phyloP scores from a whole-genome alignment of 257 asterid species.

The Gynochthodes officinalis region DNA sequence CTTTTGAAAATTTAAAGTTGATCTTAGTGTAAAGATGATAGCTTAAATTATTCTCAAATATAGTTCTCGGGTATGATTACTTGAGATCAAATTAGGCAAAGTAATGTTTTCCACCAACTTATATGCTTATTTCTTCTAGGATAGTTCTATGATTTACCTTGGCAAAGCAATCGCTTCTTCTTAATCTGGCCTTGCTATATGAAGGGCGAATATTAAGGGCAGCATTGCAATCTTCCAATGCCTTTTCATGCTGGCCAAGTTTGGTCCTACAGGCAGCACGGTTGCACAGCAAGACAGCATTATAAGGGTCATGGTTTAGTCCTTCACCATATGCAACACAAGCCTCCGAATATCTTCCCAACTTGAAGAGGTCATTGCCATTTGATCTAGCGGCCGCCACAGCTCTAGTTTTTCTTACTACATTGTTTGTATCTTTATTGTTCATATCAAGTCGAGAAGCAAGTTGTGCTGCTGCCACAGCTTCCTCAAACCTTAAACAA shows the following conservation, averaged over 20 bases:
- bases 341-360: conserved; percentile 52
- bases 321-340: conserved; percentile 68
- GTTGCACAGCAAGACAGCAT: conserved; percentile 60
- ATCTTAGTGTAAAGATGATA: too few relatives aligned
- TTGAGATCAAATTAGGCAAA: too few relatives aligned
- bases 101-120: too few relatives aligned
- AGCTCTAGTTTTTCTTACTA: conserved; percentile 45
- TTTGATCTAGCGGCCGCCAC: conserved; percentile 57
- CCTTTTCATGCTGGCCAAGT: conserved; percentile 55
- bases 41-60: too few relatives aligned
- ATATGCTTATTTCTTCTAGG: too few relatives aligned
- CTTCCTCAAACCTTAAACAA: conserved; percentile 53
- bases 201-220: conserved; percentile 54
- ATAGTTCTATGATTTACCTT: conserved; percentile 63
- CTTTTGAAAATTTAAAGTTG: too few relatives aligned
- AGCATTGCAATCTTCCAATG: conserved; percentile 65
- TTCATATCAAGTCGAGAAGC: conserved; percentile 54
- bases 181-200: conserved; percentile 64
- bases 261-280: conserved; percentile 71
- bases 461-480: conserved; percentile 54
- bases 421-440: conserved; percentile 53
- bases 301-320: conserved; percentile 53
- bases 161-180: conserved; percentile 61
- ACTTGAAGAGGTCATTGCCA: conserved; percentile 63
- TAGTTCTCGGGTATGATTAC: too few relatives aligned